A percentile compares a stretch with the other conserved stretches of the same genome.
phyloP scores from a whole-genome alignment of 495 filamentous ascomycete genomes.

The Coniosporium apollinis region DNA sequence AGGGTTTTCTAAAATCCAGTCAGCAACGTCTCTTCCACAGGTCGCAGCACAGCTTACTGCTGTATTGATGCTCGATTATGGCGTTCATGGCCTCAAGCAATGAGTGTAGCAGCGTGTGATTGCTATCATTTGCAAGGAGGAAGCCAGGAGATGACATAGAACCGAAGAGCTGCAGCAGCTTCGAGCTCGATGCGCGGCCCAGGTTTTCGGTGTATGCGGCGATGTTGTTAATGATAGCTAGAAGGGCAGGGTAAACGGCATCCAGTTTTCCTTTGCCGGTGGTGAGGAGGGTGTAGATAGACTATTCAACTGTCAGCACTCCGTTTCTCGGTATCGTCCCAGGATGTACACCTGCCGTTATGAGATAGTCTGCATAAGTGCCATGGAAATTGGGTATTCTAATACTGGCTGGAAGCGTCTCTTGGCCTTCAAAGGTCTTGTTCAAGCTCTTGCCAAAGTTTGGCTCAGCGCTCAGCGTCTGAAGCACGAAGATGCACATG shows the following conservation, averaged over 20 bases:
- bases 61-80: conserved; percentile 82
- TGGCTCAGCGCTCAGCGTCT: conserved; percentile 85
- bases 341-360: conserved; percentile 63
- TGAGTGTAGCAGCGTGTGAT: conserved; percentile 65
- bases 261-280: conserved; percentile 81
- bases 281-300: conserved; percentile 82
- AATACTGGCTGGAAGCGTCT: conserved; percentile 67
- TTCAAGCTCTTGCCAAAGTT: conserved; percentile 86
- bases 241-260: conserved; percentile 79
- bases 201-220: conserved; percentile 67
- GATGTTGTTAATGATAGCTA: conserved; percentile 88
- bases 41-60: conserved; percentile 34
- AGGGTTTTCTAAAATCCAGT: conserved; percentile 34
- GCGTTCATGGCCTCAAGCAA: conserved; percentile 84
- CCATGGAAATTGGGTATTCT: conserved; percentile 71
- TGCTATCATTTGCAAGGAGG: conserved; percentile 86
- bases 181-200: conserved; percentile 56
- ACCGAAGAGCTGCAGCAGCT: conserved; percentile 73
- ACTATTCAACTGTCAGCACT: conserved; percentile 31
- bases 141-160: conserved; percentile 94
- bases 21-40: neutral
- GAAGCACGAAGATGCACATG: conserved; percentile 93
- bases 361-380: conserved; percentile 83
- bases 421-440: conserved; percentile 75
- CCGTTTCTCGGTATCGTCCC: neutral